Evolutionary conservation across 106 monocot genomes (phyloP).

Genomic region (Xerophyta viscosa): DNA sequence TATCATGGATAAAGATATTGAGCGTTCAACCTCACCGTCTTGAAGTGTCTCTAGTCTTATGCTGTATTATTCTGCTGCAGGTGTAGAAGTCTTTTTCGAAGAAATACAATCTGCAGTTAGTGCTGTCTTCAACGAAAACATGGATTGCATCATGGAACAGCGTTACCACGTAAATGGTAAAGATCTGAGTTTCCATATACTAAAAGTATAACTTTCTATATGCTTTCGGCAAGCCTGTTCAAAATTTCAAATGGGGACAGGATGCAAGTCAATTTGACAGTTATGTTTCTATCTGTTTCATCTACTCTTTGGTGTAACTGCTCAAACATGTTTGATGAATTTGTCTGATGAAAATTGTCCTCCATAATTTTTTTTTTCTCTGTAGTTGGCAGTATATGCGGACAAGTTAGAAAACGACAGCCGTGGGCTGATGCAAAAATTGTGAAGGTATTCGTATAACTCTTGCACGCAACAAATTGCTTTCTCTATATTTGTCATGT

Average conservation of each 20-base stretch:
- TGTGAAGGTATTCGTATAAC: conserved; percentile 50
- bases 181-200: background rate
- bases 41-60: no score
- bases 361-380: background rate
- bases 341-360: background rate
- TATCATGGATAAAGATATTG: no score
- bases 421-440: conserved; percentile 98
- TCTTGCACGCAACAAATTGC: background rate
- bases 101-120: conserved; percentile 62
- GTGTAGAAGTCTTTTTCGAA: conserved; percentile 84
- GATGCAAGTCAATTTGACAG: no score
- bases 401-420: conserved; percentile 68
- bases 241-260: no score
- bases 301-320: no score
- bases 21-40: no score
- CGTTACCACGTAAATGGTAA: conserved; percentile 83
- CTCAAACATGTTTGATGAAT: no score
- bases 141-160: conserved; percentile 65
- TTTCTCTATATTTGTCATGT: background rate
- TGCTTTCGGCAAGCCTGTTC: no score
- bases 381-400: conserved; percentile 88
- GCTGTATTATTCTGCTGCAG: conserved; percentile 40
- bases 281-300: no score
- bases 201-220: background rate
- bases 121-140: conserved; percentile 60